Base-by-base conservation (phyloP, 83 land plant species). In the Diphasiastrum complanatum region DNA sequence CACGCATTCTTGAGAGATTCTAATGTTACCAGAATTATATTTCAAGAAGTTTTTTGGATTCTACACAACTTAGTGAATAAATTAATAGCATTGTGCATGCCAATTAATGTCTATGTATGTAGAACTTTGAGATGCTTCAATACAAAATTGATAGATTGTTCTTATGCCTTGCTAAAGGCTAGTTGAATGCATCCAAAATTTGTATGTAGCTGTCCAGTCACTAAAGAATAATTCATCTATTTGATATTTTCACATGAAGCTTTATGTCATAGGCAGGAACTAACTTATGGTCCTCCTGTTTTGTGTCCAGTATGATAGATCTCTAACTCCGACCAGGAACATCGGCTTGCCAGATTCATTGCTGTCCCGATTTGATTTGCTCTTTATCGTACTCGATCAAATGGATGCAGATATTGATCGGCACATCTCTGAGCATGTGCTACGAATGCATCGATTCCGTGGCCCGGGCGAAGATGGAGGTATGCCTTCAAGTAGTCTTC, bases 381-480 rank as follows among this genome's bases (percentile, higher is more conserved):
- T 95, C 11, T 95, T 95, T 67, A 95, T 95, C 55, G 99, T 90
- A 24, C 77, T 95, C 60, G 99, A 95, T 79, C 99, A 95, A 90
- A 90, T 95, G 99, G 99, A 95, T 57, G 70, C 95, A 34, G 97
- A 87, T 60, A 87, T 90, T 74, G 99, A 90, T 59, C 79, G 87
- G 23, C 80, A 77, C 19, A 87, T 91, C 37, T 79, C 97, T 5
- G 86, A 86, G 51, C 97, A 91, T 70, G 95, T 87, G 22, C 66
- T 85, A 27, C 77, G 97, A 6, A 91, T 91, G 97, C 97, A 91
- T 61, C 79, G 86, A 24, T 91, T 73, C 74, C 84, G 91, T 29
- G 60, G 96, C 47, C 61, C 78, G 10, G 65, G 63, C 33, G 86
- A 85, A 53, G 89, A 81, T 63, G 79, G 85, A 64, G 99, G 99